Percentiles rank a stretch among this genome's conserved stretches.
Conservation (phyloP, 345 rosid genomes). For the Physaria fendleri region DNA sequence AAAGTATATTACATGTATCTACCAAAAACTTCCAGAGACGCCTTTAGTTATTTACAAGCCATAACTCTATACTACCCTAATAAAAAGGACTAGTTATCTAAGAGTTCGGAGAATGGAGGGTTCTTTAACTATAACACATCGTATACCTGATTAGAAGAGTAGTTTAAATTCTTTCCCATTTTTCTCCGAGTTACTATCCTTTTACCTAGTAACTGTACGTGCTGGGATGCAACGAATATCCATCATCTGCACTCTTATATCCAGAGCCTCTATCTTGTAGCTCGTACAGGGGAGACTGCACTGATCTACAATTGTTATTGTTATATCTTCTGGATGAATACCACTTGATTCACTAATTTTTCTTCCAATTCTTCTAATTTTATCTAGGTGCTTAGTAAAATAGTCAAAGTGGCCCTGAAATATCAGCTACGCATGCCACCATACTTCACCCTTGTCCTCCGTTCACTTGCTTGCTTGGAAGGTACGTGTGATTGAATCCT, state of each 20-base stretch:
- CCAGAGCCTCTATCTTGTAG: neutral
- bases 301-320: neutral
- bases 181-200: neutral
- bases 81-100: neutral
- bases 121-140: neutral
- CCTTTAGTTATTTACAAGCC: neutral
- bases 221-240: neutral
- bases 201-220: neutral
- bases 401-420: constrained; percentile 80
- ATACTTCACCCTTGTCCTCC: constrained; percentile 84
- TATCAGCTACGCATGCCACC: constrained; percentile 96
- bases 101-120: neutral
- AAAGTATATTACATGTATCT: neutral
- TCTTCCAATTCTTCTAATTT: neutral
- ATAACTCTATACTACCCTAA: neutral
- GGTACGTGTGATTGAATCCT: constrained; percentile 42
- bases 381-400: constrained; percentile 74
- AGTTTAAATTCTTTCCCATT: neutral
- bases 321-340: neutral
- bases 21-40: neutral
- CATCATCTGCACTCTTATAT: neutral
- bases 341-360: neutral
- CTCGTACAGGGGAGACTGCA: neutral
- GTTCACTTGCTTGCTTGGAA: constrained; percentile 95
- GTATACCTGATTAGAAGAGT: neutral